Conservation (phyloP, 2,329 filamentous ascomycete species). For the Tolypocladium endophyticum region DNA sequence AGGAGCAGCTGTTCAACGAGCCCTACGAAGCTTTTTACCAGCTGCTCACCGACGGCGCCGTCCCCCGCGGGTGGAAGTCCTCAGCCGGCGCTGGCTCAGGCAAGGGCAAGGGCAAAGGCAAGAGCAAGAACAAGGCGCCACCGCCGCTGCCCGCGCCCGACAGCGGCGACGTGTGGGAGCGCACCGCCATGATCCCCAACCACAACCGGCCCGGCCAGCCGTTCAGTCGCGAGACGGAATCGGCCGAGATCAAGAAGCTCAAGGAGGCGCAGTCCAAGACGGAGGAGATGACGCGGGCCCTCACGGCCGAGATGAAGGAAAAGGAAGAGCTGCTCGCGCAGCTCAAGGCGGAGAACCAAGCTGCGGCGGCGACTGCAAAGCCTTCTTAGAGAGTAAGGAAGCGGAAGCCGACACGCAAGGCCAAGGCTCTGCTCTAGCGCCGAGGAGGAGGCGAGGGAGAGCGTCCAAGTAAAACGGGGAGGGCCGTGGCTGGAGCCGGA, state of each 20-base stretch:
- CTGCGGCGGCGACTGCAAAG: slow-evolving; percentile 29
- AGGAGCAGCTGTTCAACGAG: slow-evolving; percentile 96
- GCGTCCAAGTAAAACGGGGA: background rate
- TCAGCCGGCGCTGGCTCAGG: slow-evolving; percentile 10
- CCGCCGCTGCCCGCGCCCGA: slow-evolving; percentile 24
- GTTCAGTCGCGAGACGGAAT: slow-evolving; percentile 64
- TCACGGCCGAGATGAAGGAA: slow-evolving; percentile 49
- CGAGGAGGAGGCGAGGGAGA: background rate
- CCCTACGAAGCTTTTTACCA: slow-evolving; percentile 90
- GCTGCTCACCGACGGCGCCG: slow-evolving; percentile 64
- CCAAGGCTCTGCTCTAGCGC: background rate
- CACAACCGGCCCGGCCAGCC: slow-evolving; percentile 55
- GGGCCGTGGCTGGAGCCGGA: background rate
- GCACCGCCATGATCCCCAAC: slow-evolving; percentile 66
- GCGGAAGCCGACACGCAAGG: slow-evolving; percentile 4
- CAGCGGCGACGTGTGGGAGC: slow-evolving; percentile 46
- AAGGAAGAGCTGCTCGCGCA: slow-evolving; percentile 53
- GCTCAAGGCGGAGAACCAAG: slow-evolving; percentile 48
- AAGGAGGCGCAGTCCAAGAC: slow-evolving; percentile 55
- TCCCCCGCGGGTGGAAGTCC: slow-evolving; percentile 32
- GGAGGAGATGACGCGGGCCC: slow-evolving; percentile 46
- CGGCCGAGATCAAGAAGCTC: slow-evolving; percentile 48
- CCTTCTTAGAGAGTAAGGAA: slow-evolving; percentile 14
- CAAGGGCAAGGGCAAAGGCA: slow-evolving; percentile 33
- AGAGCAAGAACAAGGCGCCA: slow-evolving; percentile 30